Evolutionary conservation across 192 early-diverging fungal species (phyloP).

Genomic region (Coemansia sp.): DNA sequence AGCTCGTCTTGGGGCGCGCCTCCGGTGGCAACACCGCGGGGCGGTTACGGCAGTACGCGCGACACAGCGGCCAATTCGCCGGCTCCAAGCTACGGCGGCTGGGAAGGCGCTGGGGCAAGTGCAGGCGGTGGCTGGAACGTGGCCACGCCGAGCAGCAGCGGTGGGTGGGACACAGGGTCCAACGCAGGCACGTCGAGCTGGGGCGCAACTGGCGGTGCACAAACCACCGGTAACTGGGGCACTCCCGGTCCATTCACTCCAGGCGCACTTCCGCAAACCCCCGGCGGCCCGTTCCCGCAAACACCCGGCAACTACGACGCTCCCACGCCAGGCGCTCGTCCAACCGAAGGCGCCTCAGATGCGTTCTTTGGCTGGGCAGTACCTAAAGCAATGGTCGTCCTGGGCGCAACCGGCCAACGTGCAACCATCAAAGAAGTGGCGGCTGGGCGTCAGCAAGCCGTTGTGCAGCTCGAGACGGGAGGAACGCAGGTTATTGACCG

Average conservation of each 20-base stretch:
- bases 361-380: conserved; percentile 56
- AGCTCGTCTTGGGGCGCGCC: conserved; percentile 19
- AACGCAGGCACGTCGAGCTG: conserved; percentile 46
- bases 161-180: conserved; percentile 37
- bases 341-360: conserved; percentile 49
- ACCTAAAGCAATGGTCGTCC: conserved; percentile 40
- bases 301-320: conserved; percentile 37
- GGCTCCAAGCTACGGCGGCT: not conserved
- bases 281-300: conserved; percentile 37
- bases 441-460: conserved; percentile 56
- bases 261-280: conserved; percentile 37
- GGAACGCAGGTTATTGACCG: conserved; percentile 46
- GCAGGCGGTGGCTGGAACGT: conserved; percentile 63
- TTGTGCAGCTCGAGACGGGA: conserved; percentile 51
- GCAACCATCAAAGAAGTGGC: conserved; percentile 56
- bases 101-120: conserved; percentile 30
- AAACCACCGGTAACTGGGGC: conserved; percentile 43
- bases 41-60: not conserved
- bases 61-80: not conserved
- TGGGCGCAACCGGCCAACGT: conserved; percentile 46
- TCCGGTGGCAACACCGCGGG: conserved; percentile 7
- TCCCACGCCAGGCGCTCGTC: conserved; percentile 51
- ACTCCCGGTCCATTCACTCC: conserved; percentile 55
- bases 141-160: conserved; percentile 32
- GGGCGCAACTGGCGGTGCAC: conserved; percentile 7